Evolutionary conservation across 2,329 filamentous ascomycete species (phyloP).

Genomic region (Helotiales sp.): DNA sequence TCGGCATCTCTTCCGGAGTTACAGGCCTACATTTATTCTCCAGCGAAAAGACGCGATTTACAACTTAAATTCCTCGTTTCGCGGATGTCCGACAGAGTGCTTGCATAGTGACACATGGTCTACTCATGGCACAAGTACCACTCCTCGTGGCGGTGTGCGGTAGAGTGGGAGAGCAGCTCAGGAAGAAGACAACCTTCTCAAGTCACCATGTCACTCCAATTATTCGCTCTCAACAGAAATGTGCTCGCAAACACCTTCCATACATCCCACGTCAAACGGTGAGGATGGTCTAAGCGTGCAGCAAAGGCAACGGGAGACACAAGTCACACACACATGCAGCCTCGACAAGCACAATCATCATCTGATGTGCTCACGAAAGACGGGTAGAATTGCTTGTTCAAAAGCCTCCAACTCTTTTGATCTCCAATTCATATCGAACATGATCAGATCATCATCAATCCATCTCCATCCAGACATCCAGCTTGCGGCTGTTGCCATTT

Average conservation of each 20-base stretch:
- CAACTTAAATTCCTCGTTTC: no score
- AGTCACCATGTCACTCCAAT: background rate
- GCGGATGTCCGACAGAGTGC: background rate
- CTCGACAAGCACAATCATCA: conserved; percentile 7
- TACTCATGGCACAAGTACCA: background rate
- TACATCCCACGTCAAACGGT: background rate
- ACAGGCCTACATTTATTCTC: no score
- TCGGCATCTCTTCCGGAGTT: no score
- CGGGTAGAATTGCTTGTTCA: conserved; percentile 3
- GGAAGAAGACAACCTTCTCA: background rate
- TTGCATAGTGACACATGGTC: background rate
- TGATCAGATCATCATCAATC: background rate
- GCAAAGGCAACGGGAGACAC: background rate
- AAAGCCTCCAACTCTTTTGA: background rate
- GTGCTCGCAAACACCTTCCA: background rate
- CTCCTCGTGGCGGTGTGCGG: no score
- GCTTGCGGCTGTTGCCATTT: background rate
- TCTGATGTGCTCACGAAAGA: conserved; percentile 16
- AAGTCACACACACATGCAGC: no score
- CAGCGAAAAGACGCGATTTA: no score
- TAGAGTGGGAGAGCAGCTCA: background rate
- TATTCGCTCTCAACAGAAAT: background rate
- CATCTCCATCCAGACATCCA: no score
- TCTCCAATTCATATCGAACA: background rate
- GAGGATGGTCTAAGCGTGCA: conserved; percentile 8